Base-by-base conservation (phyloP, 1,284 basidiomycete species). In the Sanghuangporus sanghuang region DNA sequence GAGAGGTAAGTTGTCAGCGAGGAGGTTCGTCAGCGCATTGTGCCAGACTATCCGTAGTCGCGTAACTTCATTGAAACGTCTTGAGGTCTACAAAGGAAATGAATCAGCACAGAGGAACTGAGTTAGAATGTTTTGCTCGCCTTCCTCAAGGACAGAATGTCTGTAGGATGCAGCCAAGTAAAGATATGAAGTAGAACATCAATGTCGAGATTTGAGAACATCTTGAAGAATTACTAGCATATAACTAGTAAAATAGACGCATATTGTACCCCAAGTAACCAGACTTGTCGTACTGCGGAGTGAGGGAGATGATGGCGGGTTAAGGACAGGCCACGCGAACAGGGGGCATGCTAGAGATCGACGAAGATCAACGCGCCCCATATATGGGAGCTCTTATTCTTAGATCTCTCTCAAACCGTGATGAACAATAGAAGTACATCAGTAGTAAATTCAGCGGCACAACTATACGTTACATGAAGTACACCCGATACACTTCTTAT, bases 1-100 rank as follows among this genome's bases (percentile, higher is more conserved):
- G 35, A 79, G 71, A 4, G 86, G 85, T 21, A 85, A 71, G 62
- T 77, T 73, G n/a, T 73, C 67, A 8, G 75, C 72, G 49, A 79
- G 66, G 46, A 84, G 74, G 32, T 64, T 71, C 16, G 73, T 74
- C 36, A 87, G 70, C 16, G 83, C 74, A 14, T 73, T 64, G 16
- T 76, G 71, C 86, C 86, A 88, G 38, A 87, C 74, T 53, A 76
- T 73, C 21, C 79, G 81, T 2, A 78, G 69, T 23, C 74, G 76
- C 0, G 84, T 83, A 18, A 81, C 68, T 1, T 73, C 67, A 21
- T 70, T 66, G 48, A 86, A 76, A 5, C 68, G 66, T 64, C 72
- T 81, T 69, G 75, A 85, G 6, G 81, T 81, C 86, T 88, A 61
- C 5, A 36, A n/a, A 16, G 11, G 38, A 59, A 42, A 32, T 54